Conservation (phyloP, 2,329 filamentous ascomycete genomes). For the Xylariaceae sp. region DNA sequence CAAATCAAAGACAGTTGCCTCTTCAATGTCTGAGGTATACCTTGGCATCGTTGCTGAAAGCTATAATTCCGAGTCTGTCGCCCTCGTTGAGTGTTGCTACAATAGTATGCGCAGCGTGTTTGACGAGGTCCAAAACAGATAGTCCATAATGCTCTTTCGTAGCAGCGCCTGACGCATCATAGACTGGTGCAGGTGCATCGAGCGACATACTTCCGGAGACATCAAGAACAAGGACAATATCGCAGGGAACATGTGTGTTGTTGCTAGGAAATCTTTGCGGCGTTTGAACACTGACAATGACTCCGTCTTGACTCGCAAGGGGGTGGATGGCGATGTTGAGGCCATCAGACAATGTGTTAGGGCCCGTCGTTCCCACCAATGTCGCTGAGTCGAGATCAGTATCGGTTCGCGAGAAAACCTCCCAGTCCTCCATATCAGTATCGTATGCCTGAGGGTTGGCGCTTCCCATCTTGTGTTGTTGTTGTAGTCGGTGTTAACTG, state of each 20-base stretch:
- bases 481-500: too few relatives aligned
- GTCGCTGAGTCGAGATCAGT: too few relatives aligned
- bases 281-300: constrained; percentile 47
- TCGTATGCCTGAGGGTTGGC: too few relatives aligned
- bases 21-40: constrained; percentile 25
- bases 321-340: constrained; percentile 37
- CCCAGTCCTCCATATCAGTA: too few relatives aligned
- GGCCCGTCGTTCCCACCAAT: too few relatives aligned
- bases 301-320: constrained; percentile 35
- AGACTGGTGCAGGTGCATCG: constrained; percentile 44
- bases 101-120: constrained; percentile 59
- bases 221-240: constrained; percentile 62
- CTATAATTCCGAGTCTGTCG: constrained; percentile 58
- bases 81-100: constrained; percentile 52
- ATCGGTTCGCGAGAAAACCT: too few relatives aligned
- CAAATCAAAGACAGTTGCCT: too few relatives aligned
- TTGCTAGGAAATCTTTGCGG: constrained; percentile 35
- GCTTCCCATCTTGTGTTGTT: too few relatives aligned
- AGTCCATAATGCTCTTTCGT: constrained; percentile 46
- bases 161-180: constrained; percentile 32
- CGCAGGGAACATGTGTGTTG: constrained; percentile 48
- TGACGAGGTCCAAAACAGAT: constrained; percentile 56
- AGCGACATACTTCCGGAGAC: constrained; percentile 56
- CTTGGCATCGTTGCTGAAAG: constrained; percentile 44
- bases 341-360: background rate